Conservation (phyloP, 1,284 basidiomycete species). For the Schizophyllum commune region DNA sequence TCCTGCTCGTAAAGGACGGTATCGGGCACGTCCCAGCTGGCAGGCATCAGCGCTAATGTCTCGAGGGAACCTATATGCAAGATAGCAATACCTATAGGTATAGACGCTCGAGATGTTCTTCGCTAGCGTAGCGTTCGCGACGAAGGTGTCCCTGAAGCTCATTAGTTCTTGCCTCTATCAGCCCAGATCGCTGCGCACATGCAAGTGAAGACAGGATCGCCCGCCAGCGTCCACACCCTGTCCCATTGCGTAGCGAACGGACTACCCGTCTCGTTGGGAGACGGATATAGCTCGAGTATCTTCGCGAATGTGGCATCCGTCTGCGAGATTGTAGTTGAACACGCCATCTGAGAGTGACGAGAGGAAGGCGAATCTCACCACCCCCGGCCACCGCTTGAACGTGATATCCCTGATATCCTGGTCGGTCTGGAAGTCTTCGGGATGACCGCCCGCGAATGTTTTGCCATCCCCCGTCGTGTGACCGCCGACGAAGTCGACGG, state of each 20-base stretch:
- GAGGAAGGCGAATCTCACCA: slow-evolving; percentile 21
- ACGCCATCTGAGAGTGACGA: neutral
- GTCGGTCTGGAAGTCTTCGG: slow-evolving; percentile 30
- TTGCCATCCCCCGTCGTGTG: slow-evolving; percentile 38
- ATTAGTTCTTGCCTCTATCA: no score
- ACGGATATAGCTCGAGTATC: slow-evolving; percentile 29
- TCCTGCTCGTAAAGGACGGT: slow-evolving; percentile 27
- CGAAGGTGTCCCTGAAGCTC: slow-evolving; percentile 30
- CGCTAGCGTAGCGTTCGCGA: slow-evolving; percentile 24
- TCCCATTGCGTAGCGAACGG: slow-evolving; percentile 34
- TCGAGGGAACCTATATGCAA: neutral
- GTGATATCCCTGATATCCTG: slow-evolving; percentile 30
- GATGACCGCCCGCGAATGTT: slow-evolving; percentile 32
- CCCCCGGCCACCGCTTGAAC: slow-evolving; percentile 29
- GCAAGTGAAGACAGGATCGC: slow-evolving; percentile 37
- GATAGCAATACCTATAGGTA: neutral
- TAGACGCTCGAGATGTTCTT: slow-evolving; percentile 19
- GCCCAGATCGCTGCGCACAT: no score
- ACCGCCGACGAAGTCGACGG: slow-evolving; percentile 34
- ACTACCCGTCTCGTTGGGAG: slow-evolving; percentile 25
- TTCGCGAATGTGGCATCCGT: slow-evolving; percentile 28
- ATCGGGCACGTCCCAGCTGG: slow-evolving; percentile 36
- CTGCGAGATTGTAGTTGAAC: slow-evolving; percentile 16
- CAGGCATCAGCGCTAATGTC: neutral
- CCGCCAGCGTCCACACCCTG: slow-evolving; percentile 32